These are phyloP conservation scores for Alternaria incomplexa DNA, from an alignment of 2,329 filamentous ascomycete genomes.

Conservation along the genomic window DNA sequence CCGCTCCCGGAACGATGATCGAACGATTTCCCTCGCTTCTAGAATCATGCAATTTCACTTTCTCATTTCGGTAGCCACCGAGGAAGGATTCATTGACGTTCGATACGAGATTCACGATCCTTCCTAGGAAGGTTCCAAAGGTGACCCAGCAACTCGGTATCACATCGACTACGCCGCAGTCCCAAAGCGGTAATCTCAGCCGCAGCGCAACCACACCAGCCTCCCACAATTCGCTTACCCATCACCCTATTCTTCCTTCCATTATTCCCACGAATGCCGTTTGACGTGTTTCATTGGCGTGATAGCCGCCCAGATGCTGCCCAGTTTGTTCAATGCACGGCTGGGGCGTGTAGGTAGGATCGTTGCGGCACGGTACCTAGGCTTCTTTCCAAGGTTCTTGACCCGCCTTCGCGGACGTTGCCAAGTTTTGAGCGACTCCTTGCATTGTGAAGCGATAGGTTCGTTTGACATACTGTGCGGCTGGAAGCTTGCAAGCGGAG, in stretches of 20 bases:
- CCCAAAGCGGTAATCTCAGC: background rate
- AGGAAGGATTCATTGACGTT: background rate
- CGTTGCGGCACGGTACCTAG: background rate
- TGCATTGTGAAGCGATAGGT: background rate
- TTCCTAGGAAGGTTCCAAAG: background rate
- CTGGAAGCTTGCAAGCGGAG: background rate
- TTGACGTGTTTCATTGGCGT: background rate
- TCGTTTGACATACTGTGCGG: background rate
- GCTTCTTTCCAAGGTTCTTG: background rate
- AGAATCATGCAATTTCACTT: background rate
- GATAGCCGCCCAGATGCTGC: background rate
- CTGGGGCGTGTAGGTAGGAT: background rate
- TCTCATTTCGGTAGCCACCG: background rate
- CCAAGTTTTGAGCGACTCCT: conserved; percentile 2
- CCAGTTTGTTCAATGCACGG: background rate
- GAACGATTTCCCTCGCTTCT: background rate
- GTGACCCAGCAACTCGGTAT: background rate
- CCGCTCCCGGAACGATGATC: background rate
- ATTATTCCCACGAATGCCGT: background rate
- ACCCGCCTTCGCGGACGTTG: background rate
- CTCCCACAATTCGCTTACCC: background rate
- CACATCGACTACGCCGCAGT: background rate
- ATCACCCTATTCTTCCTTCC: background rate
- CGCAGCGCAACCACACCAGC: background rate
- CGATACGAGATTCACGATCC: background rate